Base-by-base conservation (phyloP, 139 green algal genomes). In the Coelastrella sp. region DNA sequence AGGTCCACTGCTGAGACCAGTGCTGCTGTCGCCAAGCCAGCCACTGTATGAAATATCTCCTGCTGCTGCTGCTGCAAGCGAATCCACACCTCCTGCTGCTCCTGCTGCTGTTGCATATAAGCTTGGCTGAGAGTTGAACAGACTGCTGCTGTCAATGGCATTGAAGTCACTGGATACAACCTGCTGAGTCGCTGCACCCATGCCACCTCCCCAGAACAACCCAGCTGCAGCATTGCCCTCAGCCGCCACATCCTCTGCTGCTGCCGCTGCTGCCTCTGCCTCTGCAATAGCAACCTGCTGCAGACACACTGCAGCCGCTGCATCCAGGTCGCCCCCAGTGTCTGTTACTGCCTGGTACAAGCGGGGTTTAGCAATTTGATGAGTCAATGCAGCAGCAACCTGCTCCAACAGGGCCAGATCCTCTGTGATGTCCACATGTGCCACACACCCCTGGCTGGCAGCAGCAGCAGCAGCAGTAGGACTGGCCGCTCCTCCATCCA, bases 351-450 rank as follows among this genome's bases (percentile, higher is more conserved):
- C 84, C 49, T 70, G 56, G 78, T 93, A 87, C 84, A 91, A 24
- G 22, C 35, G 20, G 59, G 19, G 24, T 8, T n/a, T 24, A 0
- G 70, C 24, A 0, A 86, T 22, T 14, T 20, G 60, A 49, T 20
- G 12, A 57, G 76, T n/a, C 76, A 76, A 63, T 56, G 80, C 78
- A 12, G 20, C 80, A 24, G 74, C 70, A 10, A 93, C 59, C 65
- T 58, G 76, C 60, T 90, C 72, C 74, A 92, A n/a, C 85, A 81
- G n/a, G 24, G 24, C 61, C 49, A 94, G 60, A 84, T 94, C 91
- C 35, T 93, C 90, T 6, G 10, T 63, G 7, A 91, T 75, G 49
- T 56, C 56, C 25, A 91, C 87, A 24, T 86, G 60, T n/a, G 87
- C 59, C 15, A 87, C 78, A 7, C 63, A 82, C 58, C 74, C 85